These are phyloP conservation scores for Diaporthe sp. DNA, from an alignment of 2,329 filamentous ascomycete genomes.

Conservation along the genomic window DNA sequence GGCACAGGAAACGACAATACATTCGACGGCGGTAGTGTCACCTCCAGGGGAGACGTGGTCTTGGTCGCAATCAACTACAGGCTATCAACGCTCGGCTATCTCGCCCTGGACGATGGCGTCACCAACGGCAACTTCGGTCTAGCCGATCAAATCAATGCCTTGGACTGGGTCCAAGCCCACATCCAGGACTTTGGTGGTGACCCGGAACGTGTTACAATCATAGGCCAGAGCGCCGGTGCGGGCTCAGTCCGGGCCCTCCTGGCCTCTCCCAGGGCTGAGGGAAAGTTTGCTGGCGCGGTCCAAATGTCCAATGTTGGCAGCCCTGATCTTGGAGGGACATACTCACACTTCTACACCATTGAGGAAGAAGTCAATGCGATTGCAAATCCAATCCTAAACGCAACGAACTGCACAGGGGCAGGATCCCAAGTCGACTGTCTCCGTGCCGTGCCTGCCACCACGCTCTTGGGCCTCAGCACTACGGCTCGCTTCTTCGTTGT, in stretches of 20 bases:
- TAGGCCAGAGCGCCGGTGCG: slow-evolving; percentile 68
- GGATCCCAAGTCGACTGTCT: slow-evolving; percentile 67
- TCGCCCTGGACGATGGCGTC: slow-evolving; percentile 63
- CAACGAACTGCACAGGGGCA: slow-evolving; percentile 64
- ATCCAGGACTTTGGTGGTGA: slow-evolving; percentile 70
- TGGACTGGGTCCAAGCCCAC: slow-evolving; percentile 65
- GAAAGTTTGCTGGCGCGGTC: slow-evolving; percentile 64
- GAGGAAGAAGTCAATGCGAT: slow-evolving; percentile 62
- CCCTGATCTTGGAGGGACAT: slow-evolving; percentile 67
- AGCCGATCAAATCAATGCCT: slow-evolving; percentile 62
- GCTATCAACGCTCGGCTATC: slow-evolving; percentile 68
- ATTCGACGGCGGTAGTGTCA: slow-evolving; percentile 68
- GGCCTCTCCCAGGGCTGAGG: slow-evolving; percentile 60
- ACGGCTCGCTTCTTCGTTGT: slow-evolving; percentile 68
- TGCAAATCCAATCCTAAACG: slow-evolving; percentile 64
- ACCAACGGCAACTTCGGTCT: slow-evolving; percentile 65
- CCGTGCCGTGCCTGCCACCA: slow-evolving; percentile 58
- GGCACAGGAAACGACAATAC: slow-evolving; percentile 57
- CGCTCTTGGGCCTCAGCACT: slow-evolving; percentile 55
- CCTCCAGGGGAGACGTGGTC: slow-evolving; percentile 70
- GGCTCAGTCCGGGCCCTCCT: slow-evolving; percentile 64
- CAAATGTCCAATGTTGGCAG: slow-evolving; percentile 57
- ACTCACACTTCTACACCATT: slow-evolving; percentile 71
- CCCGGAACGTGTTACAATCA: slow-evolving; percentile 67
- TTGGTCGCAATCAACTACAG: slow-evolving; percentile 73